These are phyloP conservation scores for Immersiella caudata DNA, from an alignment of 495 filamentous ascomycete genomes.

Conservation along the genomic window DNA sequence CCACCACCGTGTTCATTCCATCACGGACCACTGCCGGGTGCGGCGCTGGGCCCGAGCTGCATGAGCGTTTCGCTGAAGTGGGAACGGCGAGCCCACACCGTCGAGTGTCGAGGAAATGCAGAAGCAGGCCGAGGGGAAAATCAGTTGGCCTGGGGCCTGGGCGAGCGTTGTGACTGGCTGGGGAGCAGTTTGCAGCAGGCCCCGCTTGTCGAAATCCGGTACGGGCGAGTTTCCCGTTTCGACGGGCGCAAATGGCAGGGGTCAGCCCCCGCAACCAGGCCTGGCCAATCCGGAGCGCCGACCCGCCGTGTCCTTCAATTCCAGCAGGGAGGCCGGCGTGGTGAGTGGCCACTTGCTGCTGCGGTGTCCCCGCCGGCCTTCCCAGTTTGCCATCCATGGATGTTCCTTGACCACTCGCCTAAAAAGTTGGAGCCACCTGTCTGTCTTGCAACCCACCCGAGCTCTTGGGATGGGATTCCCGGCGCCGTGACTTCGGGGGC, in stretches of 20 bases:
- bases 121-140: background rate
- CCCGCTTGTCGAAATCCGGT: conserved; percentile 27
- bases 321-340: conserved; percentile 29
- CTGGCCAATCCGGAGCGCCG: conserved; percentile 7
- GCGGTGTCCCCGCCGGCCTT: conserved; percentile 15
- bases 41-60: background rate
- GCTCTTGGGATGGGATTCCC: conserved; percentile 25
- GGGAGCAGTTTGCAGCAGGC: background rate
- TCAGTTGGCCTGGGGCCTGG: background rate
- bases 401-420: conserved; percentile 5
- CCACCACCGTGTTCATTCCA: background rate
- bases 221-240: conserved; percentile 37
- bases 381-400: background rate
- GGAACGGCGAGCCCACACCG: background rate
- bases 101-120: background rate
- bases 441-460: conserved; percentile 23
- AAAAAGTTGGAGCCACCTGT: conserved; percentile 25
- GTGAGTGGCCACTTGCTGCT: conserved; percentile 26
- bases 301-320: conserved; percentile 4
- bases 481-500: conserved; percentile 23
- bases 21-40: background rate
- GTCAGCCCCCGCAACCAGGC: conserved; percentile 29
- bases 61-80: background rate
- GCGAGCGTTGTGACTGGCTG: conserved; percentile 17
- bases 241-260: conserved; percentile 21